Conservation (phyloP, 2,329 filamentous ascomycete genomes). For the Graphilbum sp. region DNA sequence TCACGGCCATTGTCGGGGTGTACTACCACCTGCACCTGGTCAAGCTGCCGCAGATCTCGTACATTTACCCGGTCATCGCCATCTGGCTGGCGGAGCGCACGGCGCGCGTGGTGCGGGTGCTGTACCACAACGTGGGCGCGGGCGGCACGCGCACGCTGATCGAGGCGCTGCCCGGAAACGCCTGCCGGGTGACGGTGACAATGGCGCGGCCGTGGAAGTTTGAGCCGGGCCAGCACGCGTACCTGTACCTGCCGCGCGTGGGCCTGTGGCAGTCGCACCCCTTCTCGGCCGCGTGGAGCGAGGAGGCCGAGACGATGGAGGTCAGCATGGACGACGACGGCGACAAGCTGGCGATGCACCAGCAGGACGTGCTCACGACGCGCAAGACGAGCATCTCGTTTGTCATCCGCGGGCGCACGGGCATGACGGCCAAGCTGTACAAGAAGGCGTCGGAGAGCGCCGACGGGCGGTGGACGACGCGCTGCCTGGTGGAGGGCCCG, state of each 20-base stretch:
- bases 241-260: conserved; percentile 59
- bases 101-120: conserved; percentile 39
- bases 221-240: conserved; percentile 61
- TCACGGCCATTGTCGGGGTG: conserved; percentile 41
- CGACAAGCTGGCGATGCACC: conserved; percentile 42
- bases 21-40: conserved; percentile 50
- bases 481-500: conserved; percentile 57
- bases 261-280: conserved; percentile 63
- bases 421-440: conserved; percentile 56
- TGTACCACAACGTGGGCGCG: conserved; percentile 49
- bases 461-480: conserved; percentile 44
- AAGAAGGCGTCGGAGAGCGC: conserved; percentile 46
- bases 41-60: conserved; percentile 35
- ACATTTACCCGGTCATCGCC: conserved; percentile 44
- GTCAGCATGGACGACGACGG: conserved; percentile 28
- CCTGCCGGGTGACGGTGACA: conserved; percentile 54
- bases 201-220: conserved; percentile 66
- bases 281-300: conserved; percentile 65
- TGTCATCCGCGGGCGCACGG: conserved; percentile 56
- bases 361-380: conserved; percentile 40
- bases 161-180: conserved; percentile 61
- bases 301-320: conserved; percentile 45
- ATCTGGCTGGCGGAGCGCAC: conserved; percentile 52
- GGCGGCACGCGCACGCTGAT: conserved; percentile 54
- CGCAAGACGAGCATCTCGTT: conserved; percentile 53